These are phyloP conservation scores for Monosporascus sp. DNA, from an alignment of 2,329 filamentous ascomycete genomes.

Conservation along the genomic window DNA sequence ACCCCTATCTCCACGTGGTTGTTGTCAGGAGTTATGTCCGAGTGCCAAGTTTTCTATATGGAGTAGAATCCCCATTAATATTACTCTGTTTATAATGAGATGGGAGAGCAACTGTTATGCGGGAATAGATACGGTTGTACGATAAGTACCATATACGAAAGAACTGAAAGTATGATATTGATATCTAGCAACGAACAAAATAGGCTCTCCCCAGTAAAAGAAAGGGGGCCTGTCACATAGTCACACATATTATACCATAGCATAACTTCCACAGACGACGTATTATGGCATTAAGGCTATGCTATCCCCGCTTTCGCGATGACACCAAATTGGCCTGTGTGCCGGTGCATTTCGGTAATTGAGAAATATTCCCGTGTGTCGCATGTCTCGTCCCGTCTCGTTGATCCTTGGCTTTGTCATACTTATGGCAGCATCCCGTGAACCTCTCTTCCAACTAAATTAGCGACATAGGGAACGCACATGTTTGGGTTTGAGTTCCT, in stretches of 20 bases:
- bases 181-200: background rate
- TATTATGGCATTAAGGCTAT: constrained; percentile 16
- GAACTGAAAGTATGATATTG: no score
- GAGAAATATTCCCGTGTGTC: constrained; percentile 24
- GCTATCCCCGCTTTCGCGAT: constrained; percentile 16
- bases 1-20: no score
- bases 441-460: constrained; percentile 2
- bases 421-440: background rate
- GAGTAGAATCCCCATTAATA: no score
- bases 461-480: constrained; percentile 12
- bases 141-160: no score
- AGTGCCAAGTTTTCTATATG: no score
- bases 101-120: no score
- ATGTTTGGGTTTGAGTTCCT: constrained; percentile 15
- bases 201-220: background rate
- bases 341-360: constrained; percentile 23
- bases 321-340: constrained; percentile 14
- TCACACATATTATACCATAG: constrained; percentile 10
- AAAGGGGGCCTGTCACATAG: background rate
- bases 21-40: no score
- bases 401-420: constrained; percentile 7
- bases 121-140: no score
- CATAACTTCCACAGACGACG: constrained; percentile 18
- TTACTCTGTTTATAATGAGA: no score
- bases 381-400: constrained; percentile 18